Percentiles rank a stretch among this genome's conserved stretches.
Evolutionary conservation across 2,329 filamentous ascomycete species (phyloP).

Genomic region (Sporothrix schenckii): DNA sequence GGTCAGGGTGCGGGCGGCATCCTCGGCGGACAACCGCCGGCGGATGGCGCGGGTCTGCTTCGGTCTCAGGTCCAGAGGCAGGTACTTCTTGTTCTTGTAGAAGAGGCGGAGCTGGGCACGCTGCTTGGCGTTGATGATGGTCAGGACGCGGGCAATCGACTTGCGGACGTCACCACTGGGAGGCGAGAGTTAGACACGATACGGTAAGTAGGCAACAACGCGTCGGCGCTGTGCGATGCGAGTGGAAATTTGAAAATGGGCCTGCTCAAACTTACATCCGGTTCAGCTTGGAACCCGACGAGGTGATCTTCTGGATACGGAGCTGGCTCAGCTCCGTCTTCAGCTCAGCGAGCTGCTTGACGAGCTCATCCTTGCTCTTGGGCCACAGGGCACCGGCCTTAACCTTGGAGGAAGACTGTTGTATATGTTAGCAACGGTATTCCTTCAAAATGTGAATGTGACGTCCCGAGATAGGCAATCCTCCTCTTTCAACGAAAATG

Average conservation of each 20-base stretch:
- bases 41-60: slow-evolving; percentile 99
- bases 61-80: slow-evolving; percentile 94
- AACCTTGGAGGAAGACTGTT: slow-evolving; percentile 69
- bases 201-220: not conserved
- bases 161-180: slow-evolving; percentile 98
- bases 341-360: slow-evolving; percentile 90
- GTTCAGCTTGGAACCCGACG: slow-evolving; percentile 92
- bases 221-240: not conserved
- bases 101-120: slow-evolving; percentile 95
- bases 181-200: slow-evolving; percentile 32
- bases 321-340: slow-evolving; percentile 96
- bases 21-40: slow-evolving; percentile 89
- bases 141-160: slow-evolving; percentile 98
- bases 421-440: slow-evolving; percentile 20
- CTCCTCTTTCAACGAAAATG: slow-evolving; percentile 18
- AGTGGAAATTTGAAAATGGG: no score
- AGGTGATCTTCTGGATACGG: slow-evolving; percentile 97
- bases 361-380: slow-evolving; percentile 99
- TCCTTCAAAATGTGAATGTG: no score
- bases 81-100: slow-evolving; percentile 99
- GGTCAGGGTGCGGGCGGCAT: slow-evolving; percentile 80
- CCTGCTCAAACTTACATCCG: slow-evolving; percentile 73
- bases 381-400: slow-evolving; percentile 96
- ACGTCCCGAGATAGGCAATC: not conserved
- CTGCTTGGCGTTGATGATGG: slow-evolving; percentile 99